phyloP scores from a whole-genome alignment of 306 rosid species.

The Cicer pinnatifidum region DNA sequence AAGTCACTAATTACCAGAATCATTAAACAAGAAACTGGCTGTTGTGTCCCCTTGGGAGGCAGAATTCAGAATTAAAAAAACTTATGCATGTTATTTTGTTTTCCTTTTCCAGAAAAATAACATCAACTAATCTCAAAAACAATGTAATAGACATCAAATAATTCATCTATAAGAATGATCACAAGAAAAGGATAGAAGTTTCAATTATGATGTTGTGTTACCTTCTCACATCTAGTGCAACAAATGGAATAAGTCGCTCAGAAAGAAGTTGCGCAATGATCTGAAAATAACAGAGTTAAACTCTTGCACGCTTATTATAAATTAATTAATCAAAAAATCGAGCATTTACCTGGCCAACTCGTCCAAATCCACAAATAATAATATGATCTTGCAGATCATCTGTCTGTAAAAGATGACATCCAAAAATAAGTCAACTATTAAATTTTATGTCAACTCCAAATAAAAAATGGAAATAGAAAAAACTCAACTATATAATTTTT shows the following conservation, averaged over 20 bases:
- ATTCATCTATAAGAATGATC: slow-evolving; percentile 27
- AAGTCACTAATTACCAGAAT: slow-evolving; percentile 10
- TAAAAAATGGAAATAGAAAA: slow-evolving; percentile 36
- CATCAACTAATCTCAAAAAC: slow-evolving; percentile 29
- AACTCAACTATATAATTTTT: slow-evolving; percentile 14
- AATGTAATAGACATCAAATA: slow-evolving; percentile 1
- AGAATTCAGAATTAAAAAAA: neutral
- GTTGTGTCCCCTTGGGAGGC: too few species aligned
- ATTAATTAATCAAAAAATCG: slow-evolving; percentile 23
- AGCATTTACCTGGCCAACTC: slow-evolving; percentile 90
- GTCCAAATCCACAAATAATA: slow-evolving; percentile 97
- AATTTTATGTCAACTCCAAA: slow-evolving; percentile 36
- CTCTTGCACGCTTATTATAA: slow-evolving; percentile 25
- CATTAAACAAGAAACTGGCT: slow-evolving; percentile 10
- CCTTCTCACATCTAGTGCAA: slow-evolving; percentile 99
- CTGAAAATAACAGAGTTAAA: slow-evolving; percentile 57
- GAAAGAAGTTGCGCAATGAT: slow-evolving; percentile 99
- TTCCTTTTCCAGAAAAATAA: slow-evolving; percentile 26
- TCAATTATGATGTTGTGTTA: slow-evolving; percentile 44
- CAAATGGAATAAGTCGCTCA: slow-evolving; percentile 96
- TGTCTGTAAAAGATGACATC: slow-evolving; percentile 68
- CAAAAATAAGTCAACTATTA: slow-evolving; percentile 45
- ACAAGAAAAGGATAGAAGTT: slow-evolving; percentile 32
- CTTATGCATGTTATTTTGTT: neutral
- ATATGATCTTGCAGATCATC: slow-evolving; percentile 99